These are phyloP conservation scores for Colletotrichum tropicicola DNA, from an alignment of 2,329 filamentous ascomycete species.

Conservation along the genomic window DNA sequence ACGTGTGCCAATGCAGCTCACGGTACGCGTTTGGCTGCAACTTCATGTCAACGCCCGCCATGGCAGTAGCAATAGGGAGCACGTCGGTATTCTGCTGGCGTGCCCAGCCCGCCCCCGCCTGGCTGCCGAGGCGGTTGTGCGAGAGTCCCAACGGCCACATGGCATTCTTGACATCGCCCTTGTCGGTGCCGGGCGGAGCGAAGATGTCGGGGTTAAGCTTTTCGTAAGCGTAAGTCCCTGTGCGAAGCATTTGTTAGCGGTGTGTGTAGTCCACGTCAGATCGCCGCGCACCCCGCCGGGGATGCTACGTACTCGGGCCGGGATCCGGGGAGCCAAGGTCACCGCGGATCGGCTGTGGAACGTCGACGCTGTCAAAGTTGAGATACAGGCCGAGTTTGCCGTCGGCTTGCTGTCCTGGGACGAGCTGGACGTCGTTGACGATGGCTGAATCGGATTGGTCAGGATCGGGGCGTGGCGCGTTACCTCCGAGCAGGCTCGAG, in stretches of 20 bases:
- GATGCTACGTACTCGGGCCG: conserved; percentile 53
- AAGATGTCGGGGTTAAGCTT: conserved; percentile 62
- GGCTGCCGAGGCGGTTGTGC: conserved; percentile 55
- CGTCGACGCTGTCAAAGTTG: conserved; percentile 59
- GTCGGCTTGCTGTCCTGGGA: conserved; percentile 59
- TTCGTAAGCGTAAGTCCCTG: conserved; percentile 51
- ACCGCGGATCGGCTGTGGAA: conserved; percentile 66
- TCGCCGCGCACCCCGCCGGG: no score
- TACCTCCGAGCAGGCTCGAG: conserved; percentile 48
- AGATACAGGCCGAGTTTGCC: conserved; percentile 60
- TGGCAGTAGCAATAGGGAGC: conserved; percentile 57
- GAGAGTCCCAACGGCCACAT: conserved; percentile 65
- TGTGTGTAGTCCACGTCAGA: neutral
- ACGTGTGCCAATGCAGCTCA: conserved; percentile 71
- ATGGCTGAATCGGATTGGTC: conserved; percentile 45
- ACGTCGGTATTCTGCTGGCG: conserved; percentile 61
- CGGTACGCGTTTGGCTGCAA: conserved; percentile 66
- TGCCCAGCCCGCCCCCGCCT: conserved; percentile 59
- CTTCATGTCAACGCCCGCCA: conserved; percentile 69
- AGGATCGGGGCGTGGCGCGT: conserved; percentile 45
- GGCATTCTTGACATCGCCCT: conserved; percentile 54
- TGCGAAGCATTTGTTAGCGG: conserved; percentile 1
- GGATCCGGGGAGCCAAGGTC: conserved; percentile 58
- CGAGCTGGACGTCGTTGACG: conserved; percentile 49
- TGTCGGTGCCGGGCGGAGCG: conserved; percentile 63